phyloP scores from a whole-genome alignment of 2,329 filamentous ascomycete species.

The Zarea fungicola region DNA sequence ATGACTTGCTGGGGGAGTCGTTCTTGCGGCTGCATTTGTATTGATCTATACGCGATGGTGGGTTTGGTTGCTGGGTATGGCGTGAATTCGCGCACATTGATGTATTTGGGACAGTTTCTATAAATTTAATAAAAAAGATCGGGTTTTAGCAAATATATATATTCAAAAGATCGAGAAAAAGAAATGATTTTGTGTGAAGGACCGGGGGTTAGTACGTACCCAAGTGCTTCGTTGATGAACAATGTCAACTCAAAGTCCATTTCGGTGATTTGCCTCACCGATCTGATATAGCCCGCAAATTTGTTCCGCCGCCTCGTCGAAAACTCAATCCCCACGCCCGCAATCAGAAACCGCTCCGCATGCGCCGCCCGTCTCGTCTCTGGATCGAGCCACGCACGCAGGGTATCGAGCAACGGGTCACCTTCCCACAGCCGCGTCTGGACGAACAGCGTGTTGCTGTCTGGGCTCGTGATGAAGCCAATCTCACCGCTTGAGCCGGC shows the following conservation, averaged over 20 bases:
- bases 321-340: slow-evolving; percentile 1
- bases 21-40: background rate
- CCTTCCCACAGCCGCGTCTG: background rate
- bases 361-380: background rate
- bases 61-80: background rate
- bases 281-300: background rate
- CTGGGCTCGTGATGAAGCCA: background rate
- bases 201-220: background rate
- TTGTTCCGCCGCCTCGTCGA: background rate
- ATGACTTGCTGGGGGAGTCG: background rate
- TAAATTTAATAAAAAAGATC: no score
- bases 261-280: background rate
- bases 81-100: slow-evolving; percentile 2
- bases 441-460: background rate
- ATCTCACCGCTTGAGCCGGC: background rate
- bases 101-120: slow-evolving; percentile 6
- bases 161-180: background rate
- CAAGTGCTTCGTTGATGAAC: background rate
- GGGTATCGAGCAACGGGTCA: background rate
- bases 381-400: background rate
- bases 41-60: background rate
- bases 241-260: background rate
- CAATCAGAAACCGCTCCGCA: background rate
- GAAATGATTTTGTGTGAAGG: background rate
- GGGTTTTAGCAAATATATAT: background rate